Evolutionary conservation across 139 green algal species (phyloP).

Genomic region (Monoraphidium neglectum): DNA sequence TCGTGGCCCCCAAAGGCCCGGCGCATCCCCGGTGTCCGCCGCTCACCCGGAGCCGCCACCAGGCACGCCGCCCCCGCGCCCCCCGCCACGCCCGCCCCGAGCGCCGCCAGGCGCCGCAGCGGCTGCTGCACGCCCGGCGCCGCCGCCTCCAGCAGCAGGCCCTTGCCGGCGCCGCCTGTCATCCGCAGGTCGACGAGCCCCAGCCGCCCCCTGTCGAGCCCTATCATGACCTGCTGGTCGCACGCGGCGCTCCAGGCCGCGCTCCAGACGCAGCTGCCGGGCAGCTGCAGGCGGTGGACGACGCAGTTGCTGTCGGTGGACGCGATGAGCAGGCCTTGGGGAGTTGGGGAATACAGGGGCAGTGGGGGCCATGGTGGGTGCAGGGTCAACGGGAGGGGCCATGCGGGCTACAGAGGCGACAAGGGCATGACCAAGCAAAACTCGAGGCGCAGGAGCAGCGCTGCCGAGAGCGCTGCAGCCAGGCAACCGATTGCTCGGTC

Average conservation of each 20-base stretch:
- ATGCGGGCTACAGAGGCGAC: no score
- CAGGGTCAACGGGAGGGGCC: no score
- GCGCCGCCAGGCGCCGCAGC: not conserved
- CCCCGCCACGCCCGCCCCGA: not conserved
- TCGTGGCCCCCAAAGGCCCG: no score
- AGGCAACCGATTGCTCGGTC: no score
- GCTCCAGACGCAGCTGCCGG: not conserved
- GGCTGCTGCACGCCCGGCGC: not conserved
- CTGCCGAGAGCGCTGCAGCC: no score
- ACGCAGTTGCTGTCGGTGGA: slow-evolving; percentile 19
- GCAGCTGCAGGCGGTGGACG: slow-evolving; percentile 4
- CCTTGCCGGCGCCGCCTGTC: not conserved
- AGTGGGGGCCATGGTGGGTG: no score
- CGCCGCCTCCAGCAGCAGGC: slow-evolving; percentile 4
- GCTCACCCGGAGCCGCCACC: no score
- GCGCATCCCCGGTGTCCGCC: no score
- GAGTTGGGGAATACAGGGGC: no score
- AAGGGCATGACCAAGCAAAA: no score
- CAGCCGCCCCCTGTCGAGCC: slow-evolving; percentile 23
- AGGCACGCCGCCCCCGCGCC: no score
- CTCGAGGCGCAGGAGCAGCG: no score
- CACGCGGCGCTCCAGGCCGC: not conserved
- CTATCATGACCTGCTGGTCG: slow-evolving; percentile 19
- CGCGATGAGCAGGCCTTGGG: slow-evolving; percentile 13
- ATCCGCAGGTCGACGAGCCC: slow-evolving; percentile 28